These are phyloP conservation scores for Aspergillus brunneoviolaceus DNA, from an alignment of 2,329 filamentous ascomycete species.

Conservation along the genomic window DNA sequence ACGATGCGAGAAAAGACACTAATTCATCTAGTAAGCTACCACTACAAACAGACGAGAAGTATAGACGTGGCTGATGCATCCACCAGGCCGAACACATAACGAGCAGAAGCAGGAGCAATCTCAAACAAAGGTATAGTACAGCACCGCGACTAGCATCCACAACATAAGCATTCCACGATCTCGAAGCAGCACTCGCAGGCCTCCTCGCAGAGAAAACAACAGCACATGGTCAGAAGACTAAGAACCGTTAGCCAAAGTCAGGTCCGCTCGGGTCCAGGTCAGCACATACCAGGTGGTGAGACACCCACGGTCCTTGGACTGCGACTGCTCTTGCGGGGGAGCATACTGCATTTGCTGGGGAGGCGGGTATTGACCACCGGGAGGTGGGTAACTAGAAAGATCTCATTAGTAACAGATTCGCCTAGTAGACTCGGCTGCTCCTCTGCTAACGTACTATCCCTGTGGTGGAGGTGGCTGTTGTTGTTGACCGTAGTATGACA, in stretches of 20 bases:
- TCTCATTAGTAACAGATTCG: not conserved
- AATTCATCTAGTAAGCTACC: no score
- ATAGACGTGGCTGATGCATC: not conserved
- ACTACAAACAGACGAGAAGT: not conserved
- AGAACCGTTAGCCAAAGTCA: not conserved
- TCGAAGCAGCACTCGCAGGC: constrained; percentile 23
- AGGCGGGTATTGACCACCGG: constrained; percentile 8
- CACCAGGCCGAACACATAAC: not conserved
- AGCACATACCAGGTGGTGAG: constrained; percentile 18
- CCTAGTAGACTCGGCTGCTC: no score
- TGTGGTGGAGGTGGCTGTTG: constrained; percentile 4
- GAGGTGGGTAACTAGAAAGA: constrained; percentile 14
- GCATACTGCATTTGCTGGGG: constrained; percentile 21
- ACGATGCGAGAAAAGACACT: no score
- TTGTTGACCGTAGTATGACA: constrained; percentile 2
- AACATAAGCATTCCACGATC: constrained; percentile 19
- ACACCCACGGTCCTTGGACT: constrained; percentile 20
- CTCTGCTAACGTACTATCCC: constrained; percentile 2
- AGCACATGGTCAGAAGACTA: constrained; percentile 23
- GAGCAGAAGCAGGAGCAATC: not conserved
- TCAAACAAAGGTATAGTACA: constrained; percentile 1
- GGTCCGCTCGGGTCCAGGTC: not conserved
- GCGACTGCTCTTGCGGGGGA: constrained; percentile 14
- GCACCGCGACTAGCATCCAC: constrained; percentile 12
- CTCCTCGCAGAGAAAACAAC: constrained; percentile 23